Base-by-base conservation (phyloP, 192 early-diverging fungal genomes). In the Dissophora ornata region DNA sequence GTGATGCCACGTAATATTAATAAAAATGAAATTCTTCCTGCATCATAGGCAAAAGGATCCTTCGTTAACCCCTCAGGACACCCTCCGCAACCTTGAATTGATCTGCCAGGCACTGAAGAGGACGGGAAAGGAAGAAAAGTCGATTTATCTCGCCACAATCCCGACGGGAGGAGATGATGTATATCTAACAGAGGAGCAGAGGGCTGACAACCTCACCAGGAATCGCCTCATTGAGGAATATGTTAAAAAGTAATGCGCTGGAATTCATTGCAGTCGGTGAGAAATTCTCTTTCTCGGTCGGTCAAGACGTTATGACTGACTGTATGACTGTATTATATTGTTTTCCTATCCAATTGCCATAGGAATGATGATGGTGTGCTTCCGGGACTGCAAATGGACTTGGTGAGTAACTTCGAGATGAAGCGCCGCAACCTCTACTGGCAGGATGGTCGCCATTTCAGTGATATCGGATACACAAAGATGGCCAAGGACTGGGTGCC, bases 401-500 rank as follows among this genome's bases (percentile, higher is more conserved):
- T 75, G 22, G 57, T 58, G 0, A 57, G 73, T 25, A 80, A 80
- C 50, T 80, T 73, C 38, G 79, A 80, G 30, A 68, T 68, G 42
- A 67, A 69, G 56, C 70, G 79, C 32, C 47, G 48, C 13, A 73
- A 80, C 41, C 54, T 80, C 13, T 80, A 80, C 44, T 80, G 69
- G 69, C 48, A 67, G 21, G 71, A 80, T 22, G 65, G 54, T 3
- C 70, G 79, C 5, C 79, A 80, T 28, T 80, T 80, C 13, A 80
- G 61, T 52, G 66, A 62, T 30, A 71, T 34, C 47, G 79, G 79
- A 45, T 75, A 80, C 34, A 36, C 45, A 21, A 71, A 73, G 40
- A 67, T 80, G 48, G 63, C 79, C 46, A 80, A 80, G 53, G 79
- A 80, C 13, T 68, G 62, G 47, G 36, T 80, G 13, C 71, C 71